These are phyloP conservation scores for Rosa rugosa DNA, from an alignment of 306 rosid species.

Conservation along the genomic window DNA sequence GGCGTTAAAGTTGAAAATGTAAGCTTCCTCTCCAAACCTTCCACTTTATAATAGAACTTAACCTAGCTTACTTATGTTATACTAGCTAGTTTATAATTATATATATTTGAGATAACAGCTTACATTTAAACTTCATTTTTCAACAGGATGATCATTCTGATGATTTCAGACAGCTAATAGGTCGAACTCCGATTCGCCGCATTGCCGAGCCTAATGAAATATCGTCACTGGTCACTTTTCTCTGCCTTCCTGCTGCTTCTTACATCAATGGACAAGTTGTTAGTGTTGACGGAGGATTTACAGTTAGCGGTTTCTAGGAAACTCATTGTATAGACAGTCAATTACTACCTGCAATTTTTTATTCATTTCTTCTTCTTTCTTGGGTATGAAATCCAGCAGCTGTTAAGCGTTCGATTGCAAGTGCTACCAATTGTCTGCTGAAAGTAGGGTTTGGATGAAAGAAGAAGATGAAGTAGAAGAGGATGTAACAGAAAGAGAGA, in stretches of 20 bases:
- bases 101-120: background rate
- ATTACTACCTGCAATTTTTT: no score
- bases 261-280: constrained; percentile 55
- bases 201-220: constrained; percentile 41
- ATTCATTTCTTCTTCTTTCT: no score
- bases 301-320: constrained; percentile 24
- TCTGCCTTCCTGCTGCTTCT: constrained; percentile 65
- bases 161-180: constrained; percentile 8
- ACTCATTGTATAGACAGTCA: no score
- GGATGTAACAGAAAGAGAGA: no score
- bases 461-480: no score
- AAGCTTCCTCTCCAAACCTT: background rate
- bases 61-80: background rate
- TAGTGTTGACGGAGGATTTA: constrained; percentile 54
- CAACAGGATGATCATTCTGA: background rate
- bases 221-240: constrained; percentile 50
- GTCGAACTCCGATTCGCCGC: constrained; percentile 32
- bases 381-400: no score
- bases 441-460: no score
- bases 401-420: no score
- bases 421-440: no score
- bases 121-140: no score
- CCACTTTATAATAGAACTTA: no score
- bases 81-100: background rate
- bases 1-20: background rate